A percentile compares a stretch with the other conserved stretches of the same genome.
Conservation (phyloP, 768 basidiomycete genomes). For the Russula lepida region DNA sequence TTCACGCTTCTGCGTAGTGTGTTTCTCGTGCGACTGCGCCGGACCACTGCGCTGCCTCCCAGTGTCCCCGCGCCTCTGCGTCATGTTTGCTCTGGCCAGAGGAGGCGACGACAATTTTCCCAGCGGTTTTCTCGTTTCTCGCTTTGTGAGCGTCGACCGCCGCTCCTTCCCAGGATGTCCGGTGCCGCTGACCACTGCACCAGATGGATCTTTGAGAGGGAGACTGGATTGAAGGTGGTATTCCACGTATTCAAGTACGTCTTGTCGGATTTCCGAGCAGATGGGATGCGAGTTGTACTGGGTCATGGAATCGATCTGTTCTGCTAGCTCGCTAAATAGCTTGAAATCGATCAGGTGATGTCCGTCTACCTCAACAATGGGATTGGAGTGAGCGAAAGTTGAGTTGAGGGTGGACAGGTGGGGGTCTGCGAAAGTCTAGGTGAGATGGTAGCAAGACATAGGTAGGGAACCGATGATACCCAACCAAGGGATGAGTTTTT, state of each 20-base stretch:
- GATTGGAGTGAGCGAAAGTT: background rate
- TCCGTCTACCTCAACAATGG: background rate
- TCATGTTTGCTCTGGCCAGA: background rate
- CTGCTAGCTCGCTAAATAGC: background rate
- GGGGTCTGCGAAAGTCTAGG: background rate
- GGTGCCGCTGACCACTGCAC: background rate
- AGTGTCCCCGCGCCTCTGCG: background rate
- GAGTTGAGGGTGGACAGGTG: constrained; percentile 1
- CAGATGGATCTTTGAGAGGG: background rate
- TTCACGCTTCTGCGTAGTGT: background rate
- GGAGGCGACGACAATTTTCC: background rate
- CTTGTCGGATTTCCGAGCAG: background rate
- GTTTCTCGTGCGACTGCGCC: background rate
- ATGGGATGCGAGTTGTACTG: background rate
- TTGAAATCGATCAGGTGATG: constrained; percentile 5
- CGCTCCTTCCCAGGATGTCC: background rate
- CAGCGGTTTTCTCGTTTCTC: background rate
- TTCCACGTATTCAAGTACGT: constrained; percentile 1
- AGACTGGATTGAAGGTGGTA: background rate
- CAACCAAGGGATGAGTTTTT: constrained; percentile 2
- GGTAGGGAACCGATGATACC: background rate
- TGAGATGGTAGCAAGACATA: background rate
- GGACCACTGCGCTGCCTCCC: background rate
- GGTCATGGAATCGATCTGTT: background rate
- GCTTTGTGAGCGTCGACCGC: background rate